Evolutionary conservation across 257 asterid genomes (phyloP), one percentile per base, ranked within the genome.

Genomic region (Solanum habrochaites): DNA sequence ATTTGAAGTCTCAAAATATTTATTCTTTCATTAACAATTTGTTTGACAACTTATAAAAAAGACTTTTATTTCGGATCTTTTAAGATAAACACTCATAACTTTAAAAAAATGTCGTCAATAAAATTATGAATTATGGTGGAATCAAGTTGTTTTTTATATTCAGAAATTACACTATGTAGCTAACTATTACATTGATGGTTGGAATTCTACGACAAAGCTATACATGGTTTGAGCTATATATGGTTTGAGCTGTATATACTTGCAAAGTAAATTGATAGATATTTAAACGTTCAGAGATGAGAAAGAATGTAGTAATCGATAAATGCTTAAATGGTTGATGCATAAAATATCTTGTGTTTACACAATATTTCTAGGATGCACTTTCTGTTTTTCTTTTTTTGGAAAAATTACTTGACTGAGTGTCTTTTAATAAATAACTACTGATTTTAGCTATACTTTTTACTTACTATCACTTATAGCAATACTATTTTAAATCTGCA

Each of bases 121-220:
- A 0, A 52, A 18, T 52, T 52, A 2, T 0, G n/a, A 52, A 52
- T 18, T 16, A 4, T 52, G 62, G n/a, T 0, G 10, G n/a, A 52
- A 0, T 0, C 23, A 52, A 9, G 0, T 52, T 18, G 0, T 52
- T 2, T 1, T 52, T 52, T 16, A 52, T 8, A 52, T 9, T 52
- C 23, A 16, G 4, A 52, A 52, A 52, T 52, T 16, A 52, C 1
- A 1, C 0, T 16, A 0, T 2, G 0, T 52, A 52, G 23, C 3
- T 52, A 49, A 8, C 9, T 0, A 15, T 15, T 56, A 56, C 12
- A 56, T 7, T 20, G 0, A 56, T 56, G 66, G 11, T 56, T 4
- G 2, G 25, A 56, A 7, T 7, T 56, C 8, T 56, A 56, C 25
- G 25, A 56, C 0, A 8, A 52, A 3, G 21, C 25, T 0, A 16